Conservation (phyloP, 805 yeast species). For the Ogataea nonfermentans region DNA sequence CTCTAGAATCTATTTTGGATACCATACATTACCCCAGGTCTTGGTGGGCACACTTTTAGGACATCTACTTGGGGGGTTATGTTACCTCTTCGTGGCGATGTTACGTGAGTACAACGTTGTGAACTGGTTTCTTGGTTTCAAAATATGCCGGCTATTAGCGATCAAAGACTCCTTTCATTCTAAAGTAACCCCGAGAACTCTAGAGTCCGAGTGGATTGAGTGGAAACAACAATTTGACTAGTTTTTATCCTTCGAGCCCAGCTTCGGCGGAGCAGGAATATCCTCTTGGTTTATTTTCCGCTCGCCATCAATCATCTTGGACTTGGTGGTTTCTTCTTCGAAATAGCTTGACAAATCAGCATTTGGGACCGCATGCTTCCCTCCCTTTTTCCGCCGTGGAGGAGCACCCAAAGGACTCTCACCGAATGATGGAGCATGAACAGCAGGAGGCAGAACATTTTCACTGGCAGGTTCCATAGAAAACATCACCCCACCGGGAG, state of each 20-base stretch:
- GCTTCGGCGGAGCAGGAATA: conserved; percentile 39
- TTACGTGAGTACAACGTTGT: conserved; percentile 67
- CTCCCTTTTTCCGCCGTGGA: conserved; percentile 20
- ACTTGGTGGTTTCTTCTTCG: conserved; percentile 41
- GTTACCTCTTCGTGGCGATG: conserved; percentile 51
- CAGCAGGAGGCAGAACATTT: conserved; percentile 21
- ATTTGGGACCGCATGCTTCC: conserved; percentile 12
- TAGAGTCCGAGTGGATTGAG: conserved; percentile 24
- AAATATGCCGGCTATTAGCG: conserved; percentile 47
- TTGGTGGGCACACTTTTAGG: conserved; percentile 71
- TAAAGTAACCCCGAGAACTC: conserved; percentile 10
- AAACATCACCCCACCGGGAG: conserved; percentile 28
- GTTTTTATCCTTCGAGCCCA: conserved; percentile 1
- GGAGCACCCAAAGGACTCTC: conserved; percentile 5
- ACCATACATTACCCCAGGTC: conserved; percentile 76
- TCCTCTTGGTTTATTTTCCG: conserved; percentile 23
- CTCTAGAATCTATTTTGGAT: conserved; percentile 74
- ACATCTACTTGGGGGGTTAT: conserved; percentile 50
- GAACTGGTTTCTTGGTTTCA: conserved; percentile 60
- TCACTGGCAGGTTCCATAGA: conserved; percentile 10
- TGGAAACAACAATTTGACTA: conserved; percentile 25
- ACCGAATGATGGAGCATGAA: conserved; percentile 26
- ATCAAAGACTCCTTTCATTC: conserved; percentile 56
- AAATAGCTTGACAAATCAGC: conserved; percentile 39
- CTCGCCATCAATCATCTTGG: conserved; percentile 38